A percentile compares a stretch with the other conserved stretches of the same genome.
phyloP scores from a whole-genome alignment of 805 yeast species.

The Naumovozyma castellii region DNA sequence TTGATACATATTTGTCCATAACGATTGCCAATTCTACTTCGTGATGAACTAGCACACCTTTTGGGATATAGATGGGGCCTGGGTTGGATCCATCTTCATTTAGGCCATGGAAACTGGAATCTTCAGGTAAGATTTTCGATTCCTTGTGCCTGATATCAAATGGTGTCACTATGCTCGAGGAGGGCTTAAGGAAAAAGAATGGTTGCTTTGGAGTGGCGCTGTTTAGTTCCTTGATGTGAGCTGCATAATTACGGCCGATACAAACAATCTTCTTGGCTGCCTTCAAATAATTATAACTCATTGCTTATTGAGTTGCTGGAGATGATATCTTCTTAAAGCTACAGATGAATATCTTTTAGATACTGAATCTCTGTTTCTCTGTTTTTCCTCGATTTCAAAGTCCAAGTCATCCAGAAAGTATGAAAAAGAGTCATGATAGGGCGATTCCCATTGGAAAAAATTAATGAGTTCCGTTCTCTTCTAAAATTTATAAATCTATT shows the following conservation, averaged over 20 bases:
- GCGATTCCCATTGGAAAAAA: no score
- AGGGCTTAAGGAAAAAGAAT: slow-evolving; percentile 86
- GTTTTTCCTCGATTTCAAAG: no score
- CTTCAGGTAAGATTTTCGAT: slow-evolving; percentile 4
- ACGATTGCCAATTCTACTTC: slow-evolving; percentile 87
- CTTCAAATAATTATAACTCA: slow-evolving; percentile 47
- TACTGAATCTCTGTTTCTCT: no score
- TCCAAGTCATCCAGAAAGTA: no score
- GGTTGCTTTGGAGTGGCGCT: slow-evolving; percentile 78
- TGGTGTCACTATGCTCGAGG: slow-evolving; percentile 62
- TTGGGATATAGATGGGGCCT: slow-evolving; percentile 79
- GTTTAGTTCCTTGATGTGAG: slow-evolving; percentile 84
- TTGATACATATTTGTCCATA: slow-evolving; percentile 52
- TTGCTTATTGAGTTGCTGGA: slow-evolving; percentile 9
- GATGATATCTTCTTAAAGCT: no score
- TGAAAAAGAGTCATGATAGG: no score
- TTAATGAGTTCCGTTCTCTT: no score
- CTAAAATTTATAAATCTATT: no score
- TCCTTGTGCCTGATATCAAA: slow-evolving; percentile 18
- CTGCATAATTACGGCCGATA: slow-evolving; percentile 96
- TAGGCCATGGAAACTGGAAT: slow-evolving; percentile 18
- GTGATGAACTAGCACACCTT: slow-evolving; percentile 73
- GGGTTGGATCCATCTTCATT: slow-evolving; percentile 29
- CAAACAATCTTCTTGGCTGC: slow-evolving; percentile 75
- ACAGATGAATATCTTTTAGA: no score